Evolutionary conservation across 108 stramenopile species (phyloP).

Genomic region (Skeletonema costatum): DNA sequence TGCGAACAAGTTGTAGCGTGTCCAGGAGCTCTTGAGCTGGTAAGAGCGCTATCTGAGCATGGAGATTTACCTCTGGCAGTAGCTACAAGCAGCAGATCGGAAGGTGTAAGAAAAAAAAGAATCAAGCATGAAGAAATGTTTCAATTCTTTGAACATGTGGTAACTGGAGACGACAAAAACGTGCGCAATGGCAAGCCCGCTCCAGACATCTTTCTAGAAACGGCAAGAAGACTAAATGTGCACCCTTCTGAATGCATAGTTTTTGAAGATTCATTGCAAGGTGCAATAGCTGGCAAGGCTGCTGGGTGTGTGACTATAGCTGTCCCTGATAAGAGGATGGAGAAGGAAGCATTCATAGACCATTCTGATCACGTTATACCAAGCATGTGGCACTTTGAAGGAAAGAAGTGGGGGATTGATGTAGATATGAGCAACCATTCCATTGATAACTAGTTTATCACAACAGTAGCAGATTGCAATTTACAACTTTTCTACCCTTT

Average conservation of each 20-base stretch:
- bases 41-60: conserved; percentile 36
- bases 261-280: conserved; percentile 82
- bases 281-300: conserved; percentile 58
- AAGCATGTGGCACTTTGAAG: conserved; percentile 66
- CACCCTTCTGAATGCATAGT: conserved; percentile 79
- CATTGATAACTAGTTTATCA: not conserved
- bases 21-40: conserved; percentile 66
- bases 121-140: conserved; percentile 60
- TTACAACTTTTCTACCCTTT: not conserved
- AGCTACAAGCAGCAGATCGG: conserved; percentile 67
- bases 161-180: conserved; percentile 71
- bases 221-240: conserved; percentile 58
- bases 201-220: conserved; percentile 84
- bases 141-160: conserved; percentile 56
- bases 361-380: conserved; percentile 66
- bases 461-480: not conserved
- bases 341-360: conserved; percentile 49
- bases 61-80: conserved; percentile 66
- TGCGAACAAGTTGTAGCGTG: conserved; percentile 65
- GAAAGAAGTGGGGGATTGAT: conserved; percentile 54
- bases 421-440: conserved; percentile 16
- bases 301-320: conserved; percentile 78
- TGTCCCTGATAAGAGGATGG: conserved; percentile 73
- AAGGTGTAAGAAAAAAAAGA: conserved; percentile 65
- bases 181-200: conserved; percentile 81